Base-by-base conservation (phyloP, 1,284 basidiomycete species). In the Xanthoconium separans region DNA sequence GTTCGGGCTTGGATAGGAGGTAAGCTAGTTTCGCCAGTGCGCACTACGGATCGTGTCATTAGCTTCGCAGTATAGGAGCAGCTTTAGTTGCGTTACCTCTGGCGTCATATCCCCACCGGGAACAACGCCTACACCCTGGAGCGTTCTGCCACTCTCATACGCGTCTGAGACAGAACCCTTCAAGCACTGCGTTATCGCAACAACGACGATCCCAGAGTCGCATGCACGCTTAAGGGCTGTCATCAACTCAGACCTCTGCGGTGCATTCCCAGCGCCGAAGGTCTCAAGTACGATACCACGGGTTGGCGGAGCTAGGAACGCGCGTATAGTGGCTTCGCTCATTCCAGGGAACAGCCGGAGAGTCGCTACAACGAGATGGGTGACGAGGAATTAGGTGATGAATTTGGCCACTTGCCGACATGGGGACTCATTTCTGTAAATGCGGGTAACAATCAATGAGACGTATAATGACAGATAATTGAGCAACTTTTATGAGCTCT, bases 61-160 rank as follows among this genome's bases (percentile, higher is more conserved):
- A 58, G 54, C 30, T 34, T 54, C 31, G 44, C n/a, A 34, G 20
- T 37, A 34, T 30, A 30, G 31, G 55, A 45, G 29, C 3, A 52
- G 63, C 36, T 22, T 24, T 12, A 12, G 27, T 15, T 4, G 30
- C 51, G 70, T 60, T 58, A 91, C 92, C 81, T 97, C 94, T 13
- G 93, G 91, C 2, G 95, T 96, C 94, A 97, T 96, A 69, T 97
- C 94, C 27, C 82, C 84, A 10, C 90, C 91, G 0, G 89, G 79
- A 24, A 93, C 80, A 27, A 93, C 84, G 1, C 92, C 91, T n/a
- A 75, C 78, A 51, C 82, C 79, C 16, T 87, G 75, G 8, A 97
- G 75, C 6, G 84, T 83, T 58, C 86, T 79, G 7, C 93, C 93
- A 15, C 91, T 88, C 65, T 91, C 90, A 63, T 96, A 95, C 7